Evolutionary conservation across 768 basidiomycete genomes (phyloP).

Genomic region (Lenzites betulinus): DNA sequence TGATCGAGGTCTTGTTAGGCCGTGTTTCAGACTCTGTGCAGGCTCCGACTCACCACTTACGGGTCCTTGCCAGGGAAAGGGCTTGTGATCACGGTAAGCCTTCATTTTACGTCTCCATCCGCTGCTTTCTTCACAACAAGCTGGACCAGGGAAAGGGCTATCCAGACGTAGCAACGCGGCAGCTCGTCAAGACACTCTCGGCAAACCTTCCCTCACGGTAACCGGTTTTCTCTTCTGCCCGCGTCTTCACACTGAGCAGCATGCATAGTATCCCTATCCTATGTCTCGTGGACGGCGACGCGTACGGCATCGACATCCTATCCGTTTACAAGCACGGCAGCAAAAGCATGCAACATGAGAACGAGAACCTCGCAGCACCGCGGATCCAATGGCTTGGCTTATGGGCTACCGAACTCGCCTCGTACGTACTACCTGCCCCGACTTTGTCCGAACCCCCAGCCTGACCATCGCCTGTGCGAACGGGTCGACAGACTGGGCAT

Average conservation of each 20-base stretch:
- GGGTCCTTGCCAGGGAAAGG: slow-evolving; percentile 60
- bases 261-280: slow-evolving; percentile 70
- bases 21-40: slow-evolving; percentile 87
- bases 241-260: background rate
- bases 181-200: slow-evolving; percentile 75
- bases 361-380: slow-evolving; percentile 61
- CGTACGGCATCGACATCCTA: slow-evolving; percentile 90
- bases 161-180: slow-evolving; percentile 89
- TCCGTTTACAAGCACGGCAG: slow-evolving; percentile 88
- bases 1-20: slow-evolving; percentile 58
- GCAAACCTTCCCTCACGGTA: slow-evolving; percentile 65
- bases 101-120: background rate
- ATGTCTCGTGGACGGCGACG: slow-evolving; percentile 86
- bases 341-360: slow-evolving; percentile 67
- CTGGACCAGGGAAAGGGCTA: slow-evolving; percentile 87
- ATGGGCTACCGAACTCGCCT: slow-evolving; percentile 62
- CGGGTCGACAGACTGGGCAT: slow-evolving; percentile 53
- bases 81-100: slow-evolving; percentile 72
- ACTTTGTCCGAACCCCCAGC: background rate
- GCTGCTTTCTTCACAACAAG: background rate
- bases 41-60: slow-evolving; percentile 52
- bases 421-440: slow-evolving; percentile 42
- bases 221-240: background rate
- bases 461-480: background rate
- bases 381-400: slow-evolving; percentile 84